phyloP scores from a whole-genome alignment of 441 rosid species.

The Adansonia gregorii region DNA sequence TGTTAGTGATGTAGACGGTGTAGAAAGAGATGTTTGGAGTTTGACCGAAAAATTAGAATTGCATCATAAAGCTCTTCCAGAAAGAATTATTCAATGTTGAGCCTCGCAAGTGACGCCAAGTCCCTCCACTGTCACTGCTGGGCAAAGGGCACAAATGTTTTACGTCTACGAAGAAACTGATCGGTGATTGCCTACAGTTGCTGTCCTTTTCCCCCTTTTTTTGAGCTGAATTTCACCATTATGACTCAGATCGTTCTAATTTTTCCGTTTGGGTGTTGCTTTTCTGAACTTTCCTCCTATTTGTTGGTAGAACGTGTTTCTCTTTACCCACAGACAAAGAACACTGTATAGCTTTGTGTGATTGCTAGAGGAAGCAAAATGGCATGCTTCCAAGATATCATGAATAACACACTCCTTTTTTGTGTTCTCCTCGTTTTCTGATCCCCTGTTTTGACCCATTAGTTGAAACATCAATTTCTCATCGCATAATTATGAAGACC shows the following conservation, averaged over 20 bases:
- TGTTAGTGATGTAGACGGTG: slow-evolving; percentile 8
- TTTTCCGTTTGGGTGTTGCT: slow-evolving; percentile 19
- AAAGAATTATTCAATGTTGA: slow-evolving; percentile 9
- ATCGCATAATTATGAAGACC: neutral
- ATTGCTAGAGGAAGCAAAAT: slow-evolving; percentile 20
- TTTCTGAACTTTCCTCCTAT: slow-evolving; percentile 4
- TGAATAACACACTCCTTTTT: slow-evolving; percentile 20
- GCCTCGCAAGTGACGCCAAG: slow-evolving; percentile 18
- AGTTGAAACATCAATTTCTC: neutral
- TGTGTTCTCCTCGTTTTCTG: neutral
- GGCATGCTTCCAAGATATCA: slow-evolving; percentile 14
- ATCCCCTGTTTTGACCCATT: neutral
- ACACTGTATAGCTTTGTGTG: slow-evolving; percentile 35
- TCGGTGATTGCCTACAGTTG: neutral
- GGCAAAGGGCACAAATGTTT: slow-evolving; percentile 26
- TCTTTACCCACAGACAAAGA: slow-evolving; percentile 29
- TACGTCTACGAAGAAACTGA: slow-evolving; percentile 2
- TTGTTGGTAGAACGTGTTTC: slow-evolving; percentile 30
- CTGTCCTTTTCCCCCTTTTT: neutral
- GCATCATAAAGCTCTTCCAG: neutral
- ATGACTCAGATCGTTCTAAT: slow-evolving; percentile 23
- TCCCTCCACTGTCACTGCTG: neutral
- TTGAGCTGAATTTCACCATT: slow-evolving; percentile 31
- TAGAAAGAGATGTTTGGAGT: neutral
- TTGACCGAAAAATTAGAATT: neutral